Evolutionary conservation across 2,329 filamentous ascomycete genomes (phyloP).

Genomic region (Pseudogymnoascus sp.): DNA sequence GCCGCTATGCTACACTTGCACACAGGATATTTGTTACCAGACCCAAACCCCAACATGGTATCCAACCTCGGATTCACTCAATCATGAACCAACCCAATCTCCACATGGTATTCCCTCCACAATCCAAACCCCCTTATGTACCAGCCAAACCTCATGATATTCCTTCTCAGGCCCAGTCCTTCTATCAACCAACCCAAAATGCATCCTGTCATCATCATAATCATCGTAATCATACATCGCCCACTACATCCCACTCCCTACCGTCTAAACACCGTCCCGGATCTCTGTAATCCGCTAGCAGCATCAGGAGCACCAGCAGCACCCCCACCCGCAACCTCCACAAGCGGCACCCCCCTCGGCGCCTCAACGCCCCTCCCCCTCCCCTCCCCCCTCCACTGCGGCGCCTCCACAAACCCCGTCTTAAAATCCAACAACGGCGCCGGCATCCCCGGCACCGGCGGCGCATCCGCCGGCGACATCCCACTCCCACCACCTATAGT

Average conservation of each 20-base stretch:
- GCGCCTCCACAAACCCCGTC: conserved; percentile 54
- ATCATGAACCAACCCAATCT: neutral
- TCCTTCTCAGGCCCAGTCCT: neutral
- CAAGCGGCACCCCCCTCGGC: conserved; percentile 35
- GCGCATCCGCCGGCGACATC: neutral
- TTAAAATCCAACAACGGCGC: conserved; percentile 53
- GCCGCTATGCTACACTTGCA: neutral
- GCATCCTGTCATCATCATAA: neutral
- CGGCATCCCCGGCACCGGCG: conserved; percentile 5
- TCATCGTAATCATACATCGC: neutral
- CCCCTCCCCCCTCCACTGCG: conserved; percentile 45
- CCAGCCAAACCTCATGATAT: neutral
- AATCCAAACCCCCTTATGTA: neutral
- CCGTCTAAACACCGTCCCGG: neutral
- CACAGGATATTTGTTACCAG: neutral
- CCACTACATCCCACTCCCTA: neutral
- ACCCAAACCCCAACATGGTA: neutral
- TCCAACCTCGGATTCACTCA: neutral
- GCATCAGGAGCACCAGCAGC: neutral
- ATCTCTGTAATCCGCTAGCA: neutral
- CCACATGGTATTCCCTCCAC: neutral
- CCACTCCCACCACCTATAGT: neutral
- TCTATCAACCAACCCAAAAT: neutral
- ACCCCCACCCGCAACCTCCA: conserved; percentile 33
- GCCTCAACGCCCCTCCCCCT: conserved; percentile 41